Conservation (phyloP, 345 rosid genomes). For the Mallotus nudiflorus region DNA sequence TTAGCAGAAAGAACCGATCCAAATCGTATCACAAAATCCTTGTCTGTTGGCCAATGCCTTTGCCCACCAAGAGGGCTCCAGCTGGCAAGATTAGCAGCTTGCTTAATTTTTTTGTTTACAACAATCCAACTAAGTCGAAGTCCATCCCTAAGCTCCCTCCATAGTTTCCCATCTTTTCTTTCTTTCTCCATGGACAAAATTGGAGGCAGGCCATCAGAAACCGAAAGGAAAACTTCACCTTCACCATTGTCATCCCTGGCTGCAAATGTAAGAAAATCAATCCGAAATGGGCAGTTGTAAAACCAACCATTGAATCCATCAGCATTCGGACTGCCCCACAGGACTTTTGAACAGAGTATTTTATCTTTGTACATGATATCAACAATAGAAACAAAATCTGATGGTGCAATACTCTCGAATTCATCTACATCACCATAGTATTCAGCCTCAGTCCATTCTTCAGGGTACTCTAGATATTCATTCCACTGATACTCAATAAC, state of each 20-base stretch:
- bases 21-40: constrained; percentile 68
- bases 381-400: constrained; percentile 66
- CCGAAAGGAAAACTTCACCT: constrained; percentile 54
- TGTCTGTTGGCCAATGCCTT: constrained; percentile 82
- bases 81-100: constrained; percentile 73
- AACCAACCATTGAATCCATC: constrained; percentile 69
- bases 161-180: constrained; percentile 70
- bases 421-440: constrained; percentile 62
- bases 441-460: constrained; percentile 74
- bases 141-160: constrained; percentile 68
- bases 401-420: constrained; percentile 48
- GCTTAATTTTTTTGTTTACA: constrained; percentile 60
- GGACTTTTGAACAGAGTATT: constrained; percentile 61
- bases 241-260: constrained; percentile 48
- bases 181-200: constrained; percentile 66
- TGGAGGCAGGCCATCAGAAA: constrained; percentile 63
- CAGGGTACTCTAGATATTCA: constrained; percentile 52
- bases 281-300: constrained; percentile 67
- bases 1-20: constrained; percentile 79
- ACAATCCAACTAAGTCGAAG: constrained; percentile 76
- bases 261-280: constrained; percentile 55
- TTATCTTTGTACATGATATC: constrained; percentile 65
- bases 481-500: constrained; percentile 56
- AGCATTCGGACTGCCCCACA: constrained; percentile 74
- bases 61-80: constrained; percentile 84